These are phyloP conservation scores for Cladophialophora yegresii DNA, from an alignment of 2,329 filamentous ascomycete genomes.

Conservation along the genomic window DNA sequence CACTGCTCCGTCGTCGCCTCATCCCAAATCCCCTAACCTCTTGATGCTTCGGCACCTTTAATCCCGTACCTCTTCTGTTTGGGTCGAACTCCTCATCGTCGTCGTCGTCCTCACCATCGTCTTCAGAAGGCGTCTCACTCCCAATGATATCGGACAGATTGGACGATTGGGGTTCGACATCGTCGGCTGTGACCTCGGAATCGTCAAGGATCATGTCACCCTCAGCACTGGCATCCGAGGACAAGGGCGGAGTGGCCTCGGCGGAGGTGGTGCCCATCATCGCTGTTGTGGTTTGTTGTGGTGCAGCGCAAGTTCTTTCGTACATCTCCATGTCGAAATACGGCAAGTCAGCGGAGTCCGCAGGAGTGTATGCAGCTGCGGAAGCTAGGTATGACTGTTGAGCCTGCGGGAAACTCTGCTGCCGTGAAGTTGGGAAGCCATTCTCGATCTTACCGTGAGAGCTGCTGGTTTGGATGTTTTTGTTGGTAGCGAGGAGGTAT, in stretches of 20 bases:
- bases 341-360: neutral
- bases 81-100: constrained; percentile 11
- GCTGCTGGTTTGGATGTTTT: neutral
- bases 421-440: neutral
- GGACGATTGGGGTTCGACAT: constrained; percentile 3
- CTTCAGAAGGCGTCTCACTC: constrained; percentile 19
- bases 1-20: neutral
- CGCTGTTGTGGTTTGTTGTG: neutral
- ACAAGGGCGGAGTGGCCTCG: neutral
- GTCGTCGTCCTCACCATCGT: neutral
- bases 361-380: neutral
- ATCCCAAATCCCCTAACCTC: constrained; percentile 5
- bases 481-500: neutral
- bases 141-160: constrained; percentile 16
- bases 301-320: neutral
- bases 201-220: neutral
- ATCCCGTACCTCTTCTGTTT: neutral
- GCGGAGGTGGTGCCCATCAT: neutral
- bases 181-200: neutral
- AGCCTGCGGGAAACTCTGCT: neutral
- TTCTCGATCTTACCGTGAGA: neutral
- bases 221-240: neutral
- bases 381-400: neutral
- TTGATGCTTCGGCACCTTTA: neutral
- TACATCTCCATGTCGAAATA: neutral